Conservation (phyloP, 2,329 filamentous ascomycete species). For the Aspergillus aculeatus region DNA sequence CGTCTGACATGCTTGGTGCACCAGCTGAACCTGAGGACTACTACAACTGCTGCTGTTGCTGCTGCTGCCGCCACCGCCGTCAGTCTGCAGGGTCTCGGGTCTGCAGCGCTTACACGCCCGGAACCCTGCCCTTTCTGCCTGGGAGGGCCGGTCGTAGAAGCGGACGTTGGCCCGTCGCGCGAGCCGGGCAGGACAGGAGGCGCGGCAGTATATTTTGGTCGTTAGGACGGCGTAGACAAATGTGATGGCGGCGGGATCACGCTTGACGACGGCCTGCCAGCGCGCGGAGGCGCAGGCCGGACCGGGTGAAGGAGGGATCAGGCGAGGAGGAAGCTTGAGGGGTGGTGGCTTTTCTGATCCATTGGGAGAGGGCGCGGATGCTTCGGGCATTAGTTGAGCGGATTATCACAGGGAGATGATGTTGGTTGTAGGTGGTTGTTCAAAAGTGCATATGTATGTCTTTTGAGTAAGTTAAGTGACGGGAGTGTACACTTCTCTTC, state of each 20-base stretch:
- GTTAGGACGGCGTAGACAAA: conserved; percentile 60
- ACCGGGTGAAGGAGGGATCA: not conserved
- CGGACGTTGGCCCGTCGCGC: conserved; percentile 56
- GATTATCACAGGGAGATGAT: not conserved
- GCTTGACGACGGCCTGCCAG: conserved; percentile 47
- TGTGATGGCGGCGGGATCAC: conserved; percentile 44
- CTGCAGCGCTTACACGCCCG: conserved; percentile 58
- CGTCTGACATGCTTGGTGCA: conserved; percentile 33
- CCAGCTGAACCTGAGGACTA: conserved; percentile 33
- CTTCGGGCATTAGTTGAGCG: not conserved
- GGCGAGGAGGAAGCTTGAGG: conserved; percentile 27
- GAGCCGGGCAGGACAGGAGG: conserved; percentile 58
- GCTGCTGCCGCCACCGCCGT: conserved; percentile 23
- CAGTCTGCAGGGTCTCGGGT: conserved; percentile 36
- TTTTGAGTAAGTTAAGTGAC: not conserved
- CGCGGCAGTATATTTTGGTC: conserved; percentile 58
- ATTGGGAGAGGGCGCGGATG: conserved; percentile 1
- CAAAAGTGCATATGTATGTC: not conserved
- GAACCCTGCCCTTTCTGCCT: conserved; percentile 53
- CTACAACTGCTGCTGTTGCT: not conserved
- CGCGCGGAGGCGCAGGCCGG: conserved; percentile 28
- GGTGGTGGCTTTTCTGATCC: conserved; percentile 8
- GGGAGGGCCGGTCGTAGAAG: conserved; percentile 50
- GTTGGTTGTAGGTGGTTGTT: not conserved
- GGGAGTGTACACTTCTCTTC: not conserved